A percentile compares a stretch with the other conserved stretches of the same genome.
phyloP scores from a whole-genome alignment of 306 rosid genomes.

The Cicer pinnatifidum region DNA sequence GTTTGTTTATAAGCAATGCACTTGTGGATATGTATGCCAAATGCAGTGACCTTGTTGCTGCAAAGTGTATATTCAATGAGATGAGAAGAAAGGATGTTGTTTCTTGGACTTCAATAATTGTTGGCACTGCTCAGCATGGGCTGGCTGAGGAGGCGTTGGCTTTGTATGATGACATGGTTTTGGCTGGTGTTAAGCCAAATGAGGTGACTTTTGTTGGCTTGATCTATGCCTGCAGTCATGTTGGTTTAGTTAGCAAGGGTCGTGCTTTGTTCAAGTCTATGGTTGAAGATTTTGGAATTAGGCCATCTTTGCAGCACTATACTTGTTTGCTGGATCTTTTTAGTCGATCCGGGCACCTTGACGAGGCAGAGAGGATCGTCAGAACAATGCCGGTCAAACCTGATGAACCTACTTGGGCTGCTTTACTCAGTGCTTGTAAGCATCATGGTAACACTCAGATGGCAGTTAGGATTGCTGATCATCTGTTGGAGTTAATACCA shows the following conservation, averaged over 20 bases:
- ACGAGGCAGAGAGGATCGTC: conserved; percentile 72
- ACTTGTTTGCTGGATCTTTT: conserved; percentile 88
- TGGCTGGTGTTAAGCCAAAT: conserved; percentile 66
- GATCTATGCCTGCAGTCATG: conserved; percentile 87
- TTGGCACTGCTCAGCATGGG: conserved; percentile 84
- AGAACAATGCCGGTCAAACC: conserved; percentile 68
- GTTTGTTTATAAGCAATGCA: conserved; percentile 78
- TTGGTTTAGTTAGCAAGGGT: conserved; percentile 70
- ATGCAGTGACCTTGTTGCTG: conserved; percentile 78
- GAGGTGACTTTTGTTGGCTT: conserved; percentile 90
- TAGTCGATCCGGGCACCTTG: conserved; percentile 87
- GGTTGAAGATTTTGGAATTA: conserved; percentile 62
- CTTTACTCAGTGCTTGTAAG: conserved; percentile 81
- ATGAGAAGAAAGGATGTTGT: conserved; percentile 71
- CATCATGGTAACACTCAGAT: conserved; percentile 61
- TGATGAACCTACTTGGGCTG: conserved; percentile 93
- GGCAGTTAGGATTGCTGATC: conserved; percentile 74
- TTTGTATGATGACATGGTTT: conserved; percentile 72
- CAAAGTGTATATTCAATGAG: conserved; percentile 58
- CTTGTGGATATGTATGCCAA: conserved; percentile 89
- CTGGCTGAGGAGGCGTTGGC: conserved; percentile 71
- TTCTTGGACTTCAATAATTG: conserved; percentile 94
- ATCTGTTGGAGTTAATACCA: conserved; percentile 56
- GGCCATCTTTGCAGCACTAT: conserved; percentile 81
- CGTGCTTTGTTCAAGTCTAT: conserved; percentile 70